Evolutionary conservation across 768 basidiomycete species (phyloP).

Genomic region (Pleurotus tuoliensis): DNA sequence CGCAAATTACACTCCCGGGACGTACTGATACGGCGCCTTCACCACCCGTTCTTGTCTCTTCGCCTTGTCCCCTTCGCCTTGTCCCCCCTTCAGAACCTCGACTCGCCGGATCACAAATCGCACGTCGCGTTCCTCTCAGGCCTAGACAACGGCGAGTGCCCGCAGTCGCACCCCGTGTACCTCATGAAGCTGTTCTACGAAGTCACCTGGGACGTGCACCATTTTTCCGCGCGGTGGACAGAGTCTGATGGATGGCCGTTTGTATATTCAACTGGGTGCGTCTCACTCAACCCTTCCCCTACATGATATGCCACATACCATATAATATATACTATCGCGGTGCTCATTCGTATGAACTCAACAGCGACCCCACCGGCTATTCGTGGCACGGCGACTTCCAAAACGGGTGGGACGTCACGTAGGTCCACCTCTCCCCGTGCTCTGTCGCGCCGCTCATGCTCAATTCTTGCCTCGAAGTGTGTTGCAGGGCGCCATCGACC

Average conservation of each 20-base stretch:
- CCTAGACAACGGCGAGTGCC: constrained; percentile 35
- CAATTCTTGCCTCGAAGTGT: constrained; percentile 16
- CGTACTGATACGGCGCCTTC: no score
- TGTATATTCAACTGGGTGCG: constrained; percentile 41
- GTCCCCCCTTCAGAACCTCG: constrained; percentile 27
- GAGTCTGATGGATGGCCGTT: constrained; percentile 34
- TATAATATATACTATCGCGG: no score
- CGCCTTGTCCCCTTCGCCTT: neutral
- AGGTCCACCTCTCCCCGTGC: neutral
- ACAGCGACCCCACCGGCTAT: constrained; percentile 49
- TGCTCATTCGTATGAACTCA: no score
- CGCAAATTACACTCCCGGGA: neutral
- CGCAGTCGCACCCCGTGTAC: constrained; percentile 29
- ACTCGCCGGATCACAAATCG: constrained; percentile 32
- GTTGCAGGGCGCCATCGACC: constrained; percentile 43
- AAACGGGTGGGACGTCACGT: constrained; percentile 45
- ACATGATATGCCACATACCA: no score
- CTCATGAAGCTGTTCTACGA: constrained; percentile 39
- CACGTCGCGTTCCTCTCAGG: constrained; percentile 25
- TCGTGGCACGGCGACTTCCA: constrained; percentile 45
- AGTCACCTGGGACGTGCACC: constrained; percentile 36
- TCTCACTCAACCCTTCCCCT: neutral
- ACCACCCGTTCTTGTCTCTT: no score
- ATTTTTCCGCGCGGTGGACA: constrained; percentile 32
- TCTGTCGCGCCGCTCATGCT: no score